Base-by-base conservation (phyloP, 106 monocot species). In the Allium fistulosum region DNA sequence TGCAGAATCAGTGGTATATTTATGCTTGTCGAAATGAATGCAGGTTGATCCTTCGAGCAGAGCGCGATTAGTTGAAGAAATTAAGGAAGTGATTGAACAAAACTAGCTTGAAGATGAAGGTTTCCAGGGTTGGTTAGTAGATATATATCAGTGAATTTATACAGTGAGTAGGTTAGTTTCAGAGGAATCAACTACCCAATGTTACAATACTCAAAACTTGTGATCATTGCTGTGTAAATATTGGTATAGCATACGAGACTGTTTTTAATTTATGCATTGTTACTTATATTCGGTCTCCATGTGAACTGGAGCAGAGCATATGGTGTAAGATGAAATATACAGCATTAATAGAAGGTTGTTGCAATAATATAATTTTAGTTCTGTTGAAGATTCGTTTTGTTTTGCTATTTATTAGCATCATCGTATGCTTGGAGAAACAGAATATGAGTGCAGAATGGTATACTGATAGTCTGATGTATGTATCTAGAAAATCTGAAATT, bases 41-140 rank as follows among this genome's bases (percentile, higher is more conserved):
- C 92, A 99, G 97, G 77, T 97, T 59, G 86, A 92, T 16, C 80
- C 84, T 70, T 81, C 85, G 11, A 72, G 72, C 22, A 84, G 77
- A 79, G 73, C 62, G 2, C 70, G 75, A 65, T 62, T 92, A 51
- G 56, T 90, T 46, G 92, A 90, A 70, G 83, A 85, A 17, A 77
- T 92, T 26, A 70, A 28, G 59, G n/a, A 59, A 58, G 59, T 70
- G 18, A 58, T 70, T 22, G 9, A 49, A 7, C 49, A n/a, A 70
- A n/a, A 48, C 53, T 12, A 55, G 15, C 15, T 55, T 55, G 13
- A 55, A 12, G 11, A 15, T 55, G 1, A 11, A 55, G 53, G 53
- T 55, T 55, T 55, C 15, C 53, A 55, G 15, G 3, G 15, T 8
- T 37, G 37, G 37, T 37, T 37, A 37, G 5, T 37, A 37, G 2